Conservation (phyloP, 2,329 filamentous ascomycete species). For the Alternaria ethzedia region DNA sequence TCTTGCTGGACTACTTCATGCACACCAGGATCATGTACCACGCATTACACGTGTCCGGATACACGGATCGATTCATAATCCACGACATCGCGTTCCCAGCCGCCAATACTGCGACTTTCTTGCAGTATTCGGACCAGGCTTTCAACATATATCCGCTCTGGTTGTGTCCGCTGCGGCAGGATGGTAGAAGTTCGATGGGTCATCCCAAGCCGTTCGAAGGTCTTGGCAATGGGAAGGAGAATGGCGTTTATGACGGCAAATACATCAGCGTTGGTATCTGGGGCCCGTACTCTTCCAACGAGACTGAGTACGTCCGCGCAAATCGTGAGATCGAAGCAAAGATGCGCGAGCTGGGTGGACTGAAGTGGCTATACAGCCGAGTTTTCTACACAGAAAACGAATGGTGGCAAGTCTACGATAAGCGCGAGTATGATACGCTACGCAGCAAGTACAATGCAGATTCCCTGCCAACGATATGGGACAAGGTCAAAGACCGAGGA, state of each 20-base stretch:
- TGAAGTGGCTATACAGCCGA: slow-evolving; percentile 89
- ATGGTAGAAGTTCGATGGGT: slow-evolving; percentile 39
- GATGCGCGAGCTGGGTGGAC: slow-evolving; percentile 71
- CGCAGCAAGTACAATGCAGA: slow-evolving; percentile 68
- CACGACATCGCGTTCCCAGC: slow-evolving; percentile 69
- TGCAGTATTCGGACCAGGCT: slow-evolving; percentile 56
- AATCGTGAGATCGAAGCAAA: slow-evolving; percentile 76
- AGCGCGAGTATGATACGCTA: slow-evolving; percentile 66
- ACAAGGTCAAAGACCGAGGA: slow-evolving; percentile 63
- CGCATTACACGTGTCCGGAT: slow-evolving; percentile 64
- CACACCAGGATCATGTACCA: slow-evolving; percentile 69
- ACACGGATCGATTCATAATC: slow-evolving; percentile 63
- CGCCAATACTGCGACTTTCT: slow-evolving; percentile 57
- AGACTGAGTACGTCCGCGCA: slow-evolving; percentile 66
- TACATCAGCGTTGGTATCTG: slow-evolving; percentile 66
- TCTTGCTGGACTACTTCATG: slow-evolving; percentile 65
- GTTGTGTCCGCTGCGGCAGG: slow-evolving; percentile 60
- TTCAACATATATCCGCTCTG: slow-evolving; percentile 63
- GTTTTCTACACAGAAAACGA: slow-evolving; percentile 79
- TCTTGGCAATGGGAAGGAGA: slow-evolving; percentile 6
- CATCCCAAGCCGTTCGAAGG: slow-evolving; percentile 25
- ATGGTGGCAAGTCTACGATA: slow-evolving; percentile 71
- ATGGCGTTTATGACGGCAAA: slow-evolving; percentile 19
- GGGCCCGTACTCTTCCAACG: slow-evolving; percentile 71
- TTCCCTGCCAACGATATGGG: slow-evolving; percentile 70